Evolutionary conservation across 2,329 filamentous ascomycete species (phyloP).

Genomic region (Coniochaeta ligniaria): DNA sequence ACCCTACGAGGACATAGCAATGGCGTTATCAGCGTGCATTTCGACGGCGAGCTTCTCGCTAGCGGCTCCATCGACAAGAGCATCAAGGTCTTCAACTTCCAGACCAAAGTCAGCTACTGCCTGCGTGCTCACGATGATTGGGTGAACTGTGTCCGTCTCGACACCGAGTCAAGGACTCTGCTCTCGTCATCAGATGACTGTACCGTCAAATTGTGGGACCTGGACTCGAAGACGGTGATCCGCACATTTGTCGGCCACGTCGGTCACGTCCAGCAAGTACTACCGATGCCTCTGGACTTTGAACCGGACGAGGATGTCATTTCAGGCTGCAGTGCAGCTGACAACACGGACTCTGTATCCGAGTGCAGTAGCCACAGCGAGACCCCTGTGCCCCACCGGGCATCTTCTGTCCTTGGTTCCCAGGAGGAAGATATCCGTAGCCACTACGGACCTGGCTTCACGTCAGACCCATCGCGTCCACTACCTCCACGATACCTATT

Average conservation of each 20-base stretch:
- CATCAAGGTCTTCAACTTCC: slow-evolving; percentile 89
- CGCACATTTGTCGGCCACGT: slow-evolving; percentile 79
- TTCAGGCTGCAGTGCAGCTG: slow-evolving; percentile 29
- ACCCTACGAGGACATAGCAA: slow-evolving; percentile 73
- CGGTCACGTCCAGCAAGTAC: slow-evolving; percentile 87
- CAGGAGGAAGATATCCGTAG: slow-evolving; percentile 38
- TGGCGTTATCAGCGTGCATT: slow-evolving; percentile 83
- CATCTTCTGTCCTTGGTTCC: slow-evolving; percentile 1
- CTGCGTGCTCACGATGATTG: slow-evolving; percentile 85
- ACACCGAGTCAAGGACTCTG: slow-evolving; percentile 73
- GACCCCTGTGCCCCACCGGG: slow-evolving; percentile 8
- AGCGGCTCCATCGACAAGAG: slow-evolving; percentile 86
- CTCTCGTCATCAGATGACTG: slow-evolving; percentile 93
- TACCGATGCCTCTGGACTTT: slow-evolving; percentile 78
- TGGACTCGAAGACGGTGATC: slow-evolving; percentile 77
- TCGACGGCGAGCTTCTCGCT: slow-evolving; percentile 75
- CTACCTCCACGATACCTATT: slow-evolving; percentile 86
- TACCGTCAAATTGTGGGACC: slow-evolving; percentile 85
- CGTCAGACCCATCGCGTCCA: slow-evolving; percentile 52
- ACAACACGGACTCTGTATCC: slow-evolving; percentile 47
- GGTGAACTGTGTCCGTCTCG: slow-evolving; percentile 93
- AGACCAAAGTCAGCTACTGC: slow-evolving; percentile 71
- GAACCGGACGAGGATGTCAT: slow-evolving; percentile 67
- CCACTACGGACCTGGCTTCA: slow-evolving; percentile 56
- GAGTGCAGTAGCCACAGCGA: slow-evolving; percentile 29